A percentile compares a stretch with the other conserved stretches of the same genome.
Evolutionary conservation across 2,329 filamentous ascomycete species (phyloP).

Genomic region (Hymenotorrendiella dingleyae): DNA sequence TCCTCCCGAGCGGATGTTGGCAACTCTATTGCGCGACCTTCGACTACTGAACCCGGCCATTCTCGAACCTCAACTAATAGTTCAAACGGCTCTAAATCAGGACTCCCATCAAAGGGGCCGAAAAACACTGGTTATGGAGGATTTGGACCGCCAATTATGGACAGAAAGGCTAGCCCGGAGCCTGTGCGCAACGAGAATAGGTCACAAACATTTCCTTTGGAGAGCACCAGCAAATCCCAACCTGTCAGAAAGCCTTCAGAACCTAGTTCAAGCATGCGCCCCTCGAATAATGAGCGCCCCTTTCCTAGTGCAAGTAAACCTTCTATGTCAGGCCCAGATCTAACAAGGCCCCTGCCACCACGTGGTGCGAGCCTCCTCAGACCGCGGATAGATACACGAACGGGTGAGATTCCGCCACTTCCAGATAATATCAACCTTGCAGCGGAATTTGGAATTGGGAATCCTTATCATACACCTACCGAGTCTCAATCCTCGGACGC

Average conservation of each 20-base stretch:
- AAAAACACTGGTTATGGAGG: slow-evolving; percentile 52
- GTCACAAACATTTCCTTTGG: slow-evolving; percentile 30
- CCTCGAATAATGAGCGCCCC: not conserved
- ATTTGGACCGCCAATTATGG: slow-evolving; percentile 42
- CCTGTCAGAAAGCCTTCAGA: slow-evolving; percentile 22
- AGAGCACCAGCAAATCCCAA: slow-evolving; percentile 15
- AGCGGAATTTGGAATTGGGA: slow-evolving; percentile 54
- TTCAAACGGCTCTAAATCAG: slow-evolving; percentile 19
- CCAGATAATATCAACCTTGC: slow-evolving; percentile 47
- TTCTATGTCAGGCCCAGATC: slow-evolving; percentile 27
- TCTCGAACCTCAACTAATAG: slow-evolving; percentile 21
- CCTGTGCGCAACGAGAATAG: slow-evolving; percentile 30
- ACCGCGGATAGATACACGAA: slow-evolving; percentile 16
- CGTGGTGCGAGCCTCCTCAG: slow-evolving; percentile 26
- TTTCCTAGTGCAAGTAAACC: slow-evolving; percentile 13
- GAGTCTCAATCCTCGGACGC: slow-evolving; percentile 60
- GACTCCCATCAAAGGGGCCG: slow-evolving; percentile 15
- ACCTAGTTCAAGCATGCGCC: slow-evolving; percentile 11
- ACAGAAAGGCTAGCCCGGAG: slow-evolving; percentile 35
- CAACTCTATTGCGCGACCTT: slow-evolving; percentile 13
- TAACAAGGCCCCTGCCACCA: slow-evolving; percentile 26
- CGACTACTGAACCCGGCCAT: slow-evolving; percentile 20
- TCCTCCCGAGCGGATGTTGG: slow-evolving; percentile 9
- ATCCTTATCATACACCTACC: slow-evolving; percentile 59
- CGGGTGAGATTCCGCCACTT: slow-evolving; percentile 22